Conservation (phyloP, 2,329 filamentous ascomycete species). For the Lasiodiplodia theobromae region DNA sequence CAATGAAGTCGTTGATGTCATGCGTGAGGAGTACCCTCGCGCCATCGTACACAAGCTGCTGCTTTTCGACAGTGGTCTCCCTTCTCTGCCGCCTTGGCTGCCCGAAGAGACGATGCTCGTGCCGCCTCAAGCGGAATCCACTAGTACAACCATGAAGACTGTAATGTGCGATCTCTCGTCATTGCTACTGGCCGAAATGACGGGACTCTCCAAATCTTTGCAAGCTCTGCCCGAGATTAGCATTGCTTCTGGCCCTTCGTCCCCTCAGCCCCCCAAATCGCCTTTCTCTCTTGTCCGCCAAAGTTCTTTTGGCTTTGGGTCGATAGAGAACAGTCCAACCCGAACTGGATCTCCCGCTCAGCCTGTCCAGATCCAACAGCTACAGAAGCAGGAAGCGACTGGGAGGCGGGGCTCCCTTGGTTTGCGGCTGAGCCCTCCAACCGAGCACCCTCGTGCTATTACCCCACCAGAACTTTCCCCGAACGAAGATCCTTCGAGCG, state of each 20-base stretch:
- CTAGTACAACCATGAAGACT: conserved; percentile 70
- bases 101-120: conserved; percentile 74
- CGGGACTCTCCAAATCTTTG: conserved; percentile 55
- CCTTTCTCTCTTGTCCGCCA: conserved; percentile 28
- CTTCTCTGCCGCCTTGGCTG: conserved; percentile 48
- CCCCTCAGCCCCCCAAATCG: conserved; percentile 1
- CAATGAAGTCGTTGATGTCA: conserved; percentile 70
- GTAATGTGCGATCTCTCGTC: conserved; percentile 55
- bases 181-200: conserved; percentile 55
- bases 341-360: conserved; percentile 23
- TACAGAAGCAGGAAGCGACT: conserved; percentile 28
- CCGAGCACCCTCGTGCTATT: conserved; percentile 41
- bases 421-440: conserved; percentile 13
- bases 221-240: conserved; percentile 71
- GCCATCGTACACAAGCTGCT: conserved; percentile 80
- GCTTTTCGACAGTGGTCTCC: conserved; percentile 68
- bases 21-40: conserved; percentile 76
- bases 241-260: conserved; percentile 35
- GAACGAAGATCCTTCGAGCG: conserved; percentile 16
- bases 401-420: conserved; percentile 10
- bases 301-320: conserved; percentile 24
- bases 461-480: conserved; percentile 55
- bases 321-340: neutral
- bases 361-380: conserved; percentile 20
- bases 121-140: conserved; percentile 71